Evolutionary conservation across 306 rosid genomes (phyloP).

Genomic region (Ammopiptanthus mongolicus): DNA sequence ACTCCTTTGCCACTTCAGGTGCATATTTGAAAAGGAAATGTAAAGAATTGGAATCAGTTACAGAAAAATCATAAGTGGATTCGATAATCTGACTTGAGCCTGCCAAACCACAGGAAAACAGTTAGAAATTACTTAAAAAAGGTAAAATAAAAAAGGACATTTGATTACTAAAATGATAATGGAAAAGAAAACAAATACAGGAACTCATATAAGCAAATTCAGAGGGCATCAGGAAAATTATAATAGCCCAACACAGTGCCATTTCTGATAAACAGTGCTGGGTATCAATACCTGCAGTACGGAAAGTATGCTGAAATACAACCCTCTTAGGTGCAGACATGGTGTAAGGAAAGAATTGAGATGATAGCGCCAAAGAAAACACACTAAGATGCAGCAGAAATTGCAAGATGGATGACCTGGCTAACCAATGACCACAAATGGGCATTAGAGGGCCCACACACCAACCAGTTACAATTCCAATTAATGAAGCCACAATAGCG

Average conservation of each 20-base stretch:
- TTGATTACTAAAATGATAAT: background rate
- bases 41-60: conserved; percentile 90
- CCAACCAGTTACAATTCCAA: conserved; percentile 79
- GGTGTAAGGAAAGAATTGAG: conserved; percentile 92
- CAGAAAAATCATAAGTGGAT: conserved; percentile 79
- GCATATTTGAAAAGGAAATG: conserved; percentile 74
- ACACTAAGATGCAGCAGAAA: conserved; percentile 72
- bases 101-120: conserved; percentile 36
- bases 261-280: conserved; percentile 1
- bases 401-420: conserved; percentile 72
- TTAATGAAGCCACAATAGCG: conserved; percentile 54
- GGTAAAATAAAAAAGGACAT: background rate
- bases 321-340: conserved; percentile 81
- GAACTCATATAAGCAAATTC: background rate
- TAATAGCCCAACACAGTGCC: conserved; percentile 6
- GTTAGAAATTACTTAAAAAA: background rate
- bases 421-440: conserved; percentile 76
- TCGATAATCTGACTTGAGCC: conserved; percentile 62
- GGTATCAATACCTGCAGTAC: conserved; percentile 67
- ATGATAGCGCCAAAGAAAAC: conserved; percentile 69
- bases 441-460: conserved; percentile 84
- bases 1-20: conserved; percentile 78
- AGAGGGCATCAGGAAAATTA: background rate
- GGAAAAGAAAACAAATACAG: background rate
- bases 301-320: conserved; percentile 69